These are phyloP conservation scores for Handroanthus guayacan DNA, from an alignment of 257 asterid species.

Conservation along the genomic window DNA sequence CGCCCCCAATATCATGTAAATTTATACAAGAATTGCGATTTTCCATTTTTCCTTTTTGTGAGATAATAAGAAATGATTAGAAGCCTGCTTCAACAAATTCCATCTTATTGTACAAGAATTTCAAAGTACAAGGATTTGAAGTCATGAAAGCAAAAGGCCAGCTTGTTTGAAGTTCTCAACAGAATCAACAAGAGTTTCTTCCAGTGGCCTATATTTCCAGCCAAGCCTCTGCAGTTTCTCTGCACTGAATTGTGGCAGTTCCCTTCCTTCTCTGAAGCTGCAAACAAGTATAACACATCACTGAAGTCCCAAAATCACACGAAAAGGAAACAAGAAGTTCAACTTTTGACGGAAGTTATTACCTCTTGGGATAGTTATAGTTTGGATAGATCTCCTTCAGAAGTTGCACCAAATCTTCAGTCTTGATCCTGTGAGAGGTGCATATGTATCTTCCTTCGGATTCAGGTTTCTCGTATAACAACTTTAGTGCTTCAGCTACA, in stretches of 20 bases:
- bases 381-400: conserved; percentile 59
- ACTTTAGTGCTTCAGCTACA: conserved; percentile 60
- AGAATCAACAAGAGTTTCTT: conserved; percentile 66
- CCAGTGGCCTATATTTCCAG: conserved; percentile 66
- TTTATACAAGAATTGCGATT: no score
- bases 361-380: conserved; percentile 78
- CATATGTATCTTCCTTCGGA: conserved; percentile 83
- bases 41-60: no score
- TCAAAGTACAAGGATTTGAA: not conserved
- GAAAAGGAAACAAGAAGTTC: not conserved
- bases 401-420: conserved; percentile 54
- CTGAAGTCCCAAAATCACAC: no score
- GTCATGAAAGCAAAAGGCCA: conserved; percentile 49
- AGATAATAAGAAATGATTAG: no score
- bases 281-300: conserved; percentile 5
- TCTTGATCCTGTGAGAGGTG: conserved; percentile 43
- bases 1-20: no score
- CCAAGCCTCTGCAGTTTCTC: conserved; percentile 73
- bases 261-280: conserved; percentile 58
- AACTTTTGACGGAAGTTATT: conserved; percentile 9
- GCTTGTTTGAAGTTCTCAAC: conserved; percentile 66
- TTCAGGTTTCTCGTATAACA: conserved; percentile 64
- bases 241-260: conserved; percentile 38
- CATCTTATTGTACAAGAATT: no score
- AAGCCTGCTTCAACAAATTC: no score